Evolutionary conservation across 1,284 basidiomycete genomes (phyloP).

Genomic region (Rhodotorula sp.): DNA sequence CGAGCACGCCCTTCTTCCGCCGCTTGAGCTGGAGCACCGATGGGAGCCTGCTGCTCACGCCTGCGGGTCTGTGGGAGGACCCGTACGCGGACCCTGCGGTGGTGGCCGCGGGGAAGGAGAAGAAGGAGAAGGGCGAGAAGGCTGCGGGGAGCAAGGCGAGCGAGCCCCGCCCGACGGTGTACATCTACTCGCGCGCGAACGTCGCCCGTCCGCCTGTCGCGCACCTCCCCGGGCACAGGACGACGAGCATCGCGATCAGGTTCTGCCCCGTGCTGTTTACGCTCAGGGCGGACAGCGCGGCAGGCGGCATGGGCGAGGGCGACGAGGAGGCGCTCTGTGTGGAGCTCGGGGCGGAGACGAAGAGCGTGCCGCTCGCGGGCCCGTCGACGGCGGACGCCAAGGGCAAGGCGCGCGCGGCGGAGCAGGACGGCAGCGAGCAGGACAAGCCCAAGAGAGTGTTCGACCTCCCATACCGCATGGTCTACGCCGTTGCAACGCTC

Average conservation of each 20-base stretch:
- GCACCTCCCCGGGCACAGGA: slow-evolving; percentile 93
- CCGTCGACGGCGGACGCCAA: slow-evolving; percentile 51
- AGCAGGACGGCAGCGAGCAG: neutral
- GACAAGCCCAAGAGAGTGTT: slow-evolving; percentile 67
- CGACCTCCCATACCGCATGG: slow-evolving; percentile 86
- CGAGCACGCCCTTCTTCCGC: slow-evolving; percentile 93
- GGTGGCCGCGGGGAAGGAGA: slow-evolving; percentile 14
- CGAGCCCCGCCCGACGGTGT: slow-evolving; percentile 69
- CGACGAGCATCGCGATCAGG: slow-evolving; percentile 86
- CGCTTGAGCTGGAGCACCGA: slow-evolving; percentile 92
- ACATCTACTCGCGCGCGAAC: slow-evolving; percentile 92
- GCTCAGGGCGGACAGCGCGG: slow-evolving; percentile 68
- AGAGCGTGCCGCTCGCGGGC: slow-evolving; percentile 1
- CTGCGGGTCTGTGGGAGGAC: slow-evolving; percentile 94
- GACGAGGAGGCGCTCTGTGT: slow-evolving; percentile 68
- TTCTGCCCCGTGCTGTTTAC: slow-evolving; percentile 95
- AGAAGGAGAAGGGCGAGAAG: slow-evolving; percentile 51
- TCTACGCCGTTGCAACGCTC: slow-evolving; percentile 96
- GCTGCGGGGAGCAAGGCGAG: neutral
- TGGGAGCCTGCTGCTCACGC: slow-evolving; percentile 87
- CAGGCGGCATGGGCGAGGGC: slow-evolving; percentile 54
- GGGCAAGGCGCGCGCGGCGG: neutral
- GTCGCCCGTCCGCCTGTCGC: slow-evolving; percentile 88
- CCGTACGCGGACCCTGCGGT: slow-evolving; percentile 57
- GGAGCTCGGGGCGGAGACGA: slow-evolving; percentile 46